phyloP scores from a whole-genome alignment of 441 rosid genomes.

The Pelargonium myrrhifolium region DNA sequence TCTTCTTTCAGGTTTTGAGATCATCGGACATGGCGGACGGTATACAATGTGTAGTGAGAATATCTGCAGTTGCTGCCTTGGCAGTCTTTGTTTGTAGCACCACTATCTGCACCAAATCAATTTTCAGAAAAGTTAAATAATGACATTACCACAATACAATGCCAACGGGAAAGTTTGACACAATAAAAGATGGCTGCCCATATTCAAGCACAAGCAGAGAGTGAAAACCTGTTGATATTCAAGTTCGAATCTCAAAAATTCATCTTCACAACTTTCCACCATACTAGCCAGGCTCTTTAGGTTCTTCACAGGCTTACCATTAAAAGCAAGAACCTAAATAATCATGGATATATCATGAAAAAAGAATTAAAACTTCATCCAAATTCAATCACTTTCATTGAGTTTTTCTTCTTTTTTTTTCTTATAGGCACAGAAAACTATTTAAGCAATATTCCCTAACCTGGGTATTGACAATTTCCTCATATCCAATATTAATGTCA shows the following conservation, averaged over 20 bases:
- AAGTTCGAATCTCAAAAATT: conserved; percentile 69
- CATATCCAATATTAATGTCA: conserved; percentile 90
- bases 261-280: conserved; percentile 76
- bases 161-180: conserved; percentile 10
- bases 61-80: conserved; percentile 69
- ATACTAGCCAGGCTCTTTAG: conserved; percentile 70
- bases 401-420: background rate
- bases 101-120: conserved; percentile 46
- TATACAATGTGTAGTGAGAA: conserved; percentile 78
- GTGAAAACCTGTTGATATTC: conserved; percentile 79
- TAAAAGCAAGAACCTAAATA: conserved; percentile 66
- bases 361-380: background rate
- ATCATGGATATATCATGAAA: background rate
- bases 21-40: conserved; percentile 86
- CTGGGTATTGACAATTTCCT: conserved; percentile 89
- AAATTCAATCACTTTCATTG: background rate
- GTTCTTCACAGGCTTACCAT: conserved; percentile 78
- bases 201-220: background rate
- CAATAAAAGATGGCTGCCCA: background rate
- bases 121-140: conserved; percentile 1
- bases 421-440: conserved; percentile 21
- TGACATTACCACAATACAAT: background rate
- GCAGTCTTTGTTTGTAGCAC: conserved; percentile 63
- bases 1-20: conserved; percentile 48
- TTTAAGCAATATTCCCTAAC: conserved; percentile 31